Evolutionary conservation across 2,329 filamentous ascomycete genomes (phyloP).

Genomic region (Aspergillus persii): DNA sequence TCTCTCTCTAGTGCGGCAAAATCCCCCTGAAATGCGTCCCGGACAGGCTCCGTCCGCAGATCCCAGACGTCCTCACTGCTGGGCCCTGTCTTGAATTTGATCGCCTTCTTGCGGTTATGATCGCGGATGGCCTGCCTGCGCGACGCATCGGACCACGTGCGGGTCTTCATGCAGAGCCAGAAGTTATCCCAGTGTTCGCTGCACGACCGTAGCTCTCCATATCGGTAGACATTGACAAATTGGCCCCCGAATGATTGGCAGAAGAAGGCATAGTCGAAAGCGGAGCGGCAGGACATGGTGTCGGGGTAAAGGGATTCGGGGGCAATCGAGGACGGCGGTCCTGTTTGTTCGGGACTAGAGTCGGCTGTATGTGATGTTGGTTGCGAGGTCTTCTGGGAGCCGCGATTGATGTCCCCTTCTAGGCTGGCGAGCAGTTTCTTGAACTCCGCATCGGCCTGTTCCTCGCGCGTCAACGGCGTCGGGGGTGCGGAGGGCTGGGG

Average conservation of each 20-base stretch:
- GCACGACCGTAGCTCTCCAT: slow-evolving; percentile 74
- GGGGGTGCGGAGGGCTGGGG: slow-evolving; percentile 20
- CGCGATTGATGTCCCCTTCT: slow-evolving; percentile 33
- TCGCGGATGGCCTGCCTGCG: slow-evolving; percentile 61
- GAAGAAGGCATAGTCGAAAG: slow-evolving; percentile 92
- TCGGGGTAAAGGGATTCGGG: slow-evolving; percentile 72
- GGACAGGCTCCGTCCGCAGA: slow-evolving; percentile 62
- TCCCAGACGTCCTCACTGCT: slow-evolving; percentile 93
- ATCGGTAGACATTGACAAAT: slow-evolving; percentile 87
- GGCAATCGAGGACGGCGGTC: slow-evolving; percentile 42
- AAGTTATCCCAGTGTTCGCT: slow-evolving; percentile 87
- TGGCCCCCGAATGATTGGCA: slow-evolving; percentile 90
- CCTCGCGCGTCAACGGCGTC: slow-evolving; percentile 39
- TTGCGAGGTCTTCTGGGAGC: slow-evolving; percentile 1
- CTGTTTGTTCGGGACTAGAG: slow-evolving; percentile 7
- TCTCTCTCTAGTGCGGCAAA: slow-evolving; percentile 43
- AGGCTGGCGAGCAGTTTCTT: slow-evolving; percentile 53
- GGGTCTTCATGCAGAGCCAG: slow-evolving; percentile 94
- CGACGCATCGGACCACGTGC: slow-evolving; percentile 58
- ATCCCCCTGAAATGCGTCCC: slow-evolving; percentile 48
- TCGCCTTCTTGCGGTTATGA: slow-evolving; percentile 65
- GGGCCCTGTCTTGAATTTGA: slow-evolving; percentile 64
- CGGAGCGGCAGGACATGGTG: slow-evolving; percentile 81
- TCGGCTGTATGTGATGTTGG: background rate
- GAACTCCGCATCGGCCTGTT: slow-evolving; percentile 56